Evolutionary conservation across 2,329 filamentous ascomycete genomes (phyloP).

Genomic region (Epichloe coenophiala): DNA sequence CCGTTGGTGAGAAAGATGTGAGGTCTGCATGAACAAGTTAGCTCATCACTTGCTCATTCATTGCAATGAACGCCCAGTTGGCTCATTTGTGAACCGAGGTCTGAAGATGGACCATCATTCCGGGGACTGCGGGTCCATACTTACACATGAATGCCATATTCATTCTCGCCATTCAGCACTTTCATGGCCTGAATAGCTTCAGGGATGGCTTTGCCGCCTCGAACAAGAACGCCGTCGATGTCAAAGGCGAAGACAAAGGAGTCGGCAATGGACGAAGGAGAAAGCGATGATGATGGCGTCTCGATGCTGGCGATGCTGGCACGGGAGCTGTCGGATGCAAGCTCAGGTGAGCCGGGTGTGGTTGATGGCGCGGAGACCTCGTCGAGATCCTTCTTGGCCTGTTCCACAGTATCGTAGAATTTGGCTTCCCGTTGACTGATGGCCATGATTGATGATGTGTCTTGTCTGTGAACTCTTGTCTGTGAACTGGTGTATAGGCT

Average conservation of each 20-base stretch:
- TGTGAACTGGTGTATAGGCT: not conserved
- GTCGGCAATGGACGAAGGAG: slow-evolving; percentile 32
- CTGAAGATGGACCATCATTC: not conserved
- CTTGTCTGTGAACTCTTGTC: too few species aligned
- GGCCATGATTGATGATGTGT: slow-evolving; percentile 4
- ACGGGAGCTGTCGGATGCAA: slow-evolving; percentile 20
- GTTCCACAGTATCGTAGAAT: slow-evolving; percentile 18
- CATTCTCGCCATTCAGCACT: slow-evolving; percentile 78
- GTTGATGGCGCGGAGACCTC: slow-evolving; percentile 12
- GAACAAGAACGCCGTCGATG: slow-evolving; percentile 74
- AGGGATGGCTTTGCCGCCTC: slow-evolving; percentile 70
- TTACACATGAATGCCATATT: slow-evolving; percentile 72
- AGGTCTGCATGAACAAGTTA: slow-evolving; percentile 38
- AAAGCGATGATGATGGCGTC: slow-evolving; percentile 23
- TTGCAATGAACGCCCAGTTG: not conserved
- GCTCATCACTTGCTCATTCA: not conserved
- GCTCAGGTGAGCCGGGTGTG: slow-evolving; percentile 23
- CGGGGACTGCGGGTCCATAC: slow-evolving; percentile 17
- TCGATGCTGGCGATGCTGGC: slow-evolving; percentile 21
- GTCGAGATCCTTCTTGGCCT: slow-evolving; percentile 18
- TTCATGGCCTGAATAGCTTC: slow-evolving; percentile 85
- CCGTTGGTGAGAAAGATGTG: slow-evolving; percentile 95
- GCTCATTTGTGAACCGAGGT: not conserved
- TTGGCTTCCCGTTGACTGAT: slow-evolving; percentile 7
- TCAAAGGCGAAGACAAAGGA: slow-evolving; percentile 72